Evolutionary conservation across 2,329 filamentous ascomycete genomes (phyloP).

Genomic region (Onygenales sp.): DNA sequence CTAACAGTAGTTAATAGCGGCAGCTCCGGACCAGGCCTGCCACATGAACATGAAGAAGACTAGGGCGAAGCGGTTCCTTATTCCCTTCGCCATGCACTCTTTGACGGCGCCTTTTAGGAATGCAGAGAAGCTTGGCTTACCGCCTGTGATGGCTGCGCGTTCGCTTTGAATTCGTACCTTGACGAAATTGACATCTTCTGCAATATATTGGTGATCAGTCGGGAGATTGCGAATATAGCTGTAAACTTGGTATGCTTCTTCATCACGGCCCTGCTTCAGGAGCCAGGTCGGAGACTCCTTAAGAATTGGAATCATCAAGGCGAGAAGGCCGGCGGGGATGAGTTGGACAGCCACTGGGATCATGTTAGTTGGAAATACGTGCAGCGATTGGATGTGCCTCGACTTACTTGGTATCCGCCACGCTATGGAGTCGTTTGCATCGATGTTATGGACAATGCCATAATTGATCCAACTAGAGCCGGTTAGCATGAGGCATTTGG

Average conservation of each 20-base stretch:
- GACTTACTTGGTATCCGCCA: not conserved
- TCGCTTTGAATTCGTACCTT: not conserved
- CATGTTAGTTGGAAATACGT: not conserved
- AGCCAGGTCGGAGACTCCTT: constrained; percentile 25
- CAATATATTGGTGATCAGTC: constrained; percentile 10
- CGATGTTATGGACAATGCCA: not conserved
- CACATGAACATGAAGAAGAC: constrained; percentile 29
- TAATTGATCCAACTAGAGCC: not conserved
- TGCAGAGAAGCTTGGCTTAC: constrained; percentile 15
- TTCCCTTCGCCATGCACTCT: constrained; percentile 19
- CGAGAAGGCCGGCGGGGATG: constrained; percentile 22
- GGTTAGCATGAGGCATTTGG: not conserved
- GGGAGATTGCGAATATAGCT: constrained; percentile 4
- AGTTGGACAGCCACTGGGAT: constrained; percentile 24
- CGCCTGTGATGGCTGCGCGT: constrained; percentile 8
- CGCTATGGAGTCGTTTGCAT: not conserved
- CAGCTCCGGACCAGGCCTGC: constrained; percentile 11
- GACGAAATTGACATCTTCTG: constrained; percentile 3
- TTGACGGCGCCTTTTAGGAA: constrained; percentile 16
- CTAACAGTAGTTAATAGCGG: constrained; percentile 13
- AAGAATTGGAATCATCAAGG: constrained; percentile 19
- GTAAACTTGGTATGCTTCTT: constrained; percentile 6
- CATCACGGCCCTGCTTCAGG: constrained; percentile 8
- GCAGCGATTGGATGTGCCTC: not conserved
- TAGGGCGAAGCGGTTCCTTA: constrained; percentile 31